Conservation (phyloP, 805 yeast genomes). For the Metschnikowia peoriensis region DNA sequence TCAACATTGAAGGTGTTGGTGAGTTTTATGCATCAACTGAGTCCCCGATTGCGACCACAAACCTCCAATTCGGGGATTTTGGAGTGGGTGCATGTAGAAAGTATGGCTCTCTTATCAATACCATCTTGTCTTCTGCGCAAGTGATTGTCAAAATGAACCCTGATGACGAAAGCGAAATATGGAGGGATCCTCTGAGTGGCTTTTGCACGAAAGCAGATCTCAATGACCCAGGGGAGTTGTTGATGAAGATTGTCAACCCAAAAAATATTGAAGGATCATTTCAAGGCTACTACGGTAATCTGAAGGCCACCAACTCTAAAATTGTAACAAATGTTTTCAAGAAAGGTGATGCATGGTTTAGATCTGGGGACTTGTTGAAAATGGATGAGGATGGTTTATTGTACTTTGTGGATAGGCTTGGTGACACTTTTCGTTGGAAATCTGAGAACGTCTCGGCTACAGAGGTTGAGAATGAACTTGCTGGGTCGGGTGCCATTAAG, state of each 20-base stretch:
- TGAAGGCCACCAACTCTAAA: slow-evolving; percentile 75
- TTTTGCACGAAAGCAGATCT: slow-evolving; percentile 51
- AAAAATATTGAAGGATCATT: slow-evolving; percentile 68
- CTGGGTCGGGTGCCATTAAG: slow-evolving; percentile 46
- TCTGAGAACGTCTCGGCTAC: slow-evolving; percentile 92
- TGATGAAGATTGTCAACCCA: slow-evolving; percentile 69
- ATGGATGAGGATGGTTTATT: slow-evolving; percentile 65
- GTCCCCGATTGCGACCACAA: slow-evolving; percentile 84
- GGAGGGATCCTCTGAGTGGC: slow-evolving; percentile 66
- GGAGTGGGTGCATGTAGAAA: slow-evolving; percentile 90
- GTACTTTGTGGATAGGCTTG: slow-evolving; percentile 87
- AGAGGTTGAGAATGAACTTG: slow-evolving; percentile 81
- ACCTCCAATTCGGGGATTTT: slow-evolving; percentile 69
- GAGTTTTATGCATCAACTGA: slow-evolving; percentile 96
- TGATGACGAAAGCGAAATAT: slow-evolving; percentile 69
- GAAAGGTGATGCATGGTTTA: slow-evolving; percentile 88
- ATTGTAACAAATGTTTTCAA: slow-evolving; percentile 69
- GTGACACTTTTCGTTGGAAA: slow-evolving; percentile 96
- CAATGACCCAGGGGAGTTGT: slow-evolving; percentile 82
- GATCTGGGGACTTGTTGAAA: slow-evolving; percentile 81
- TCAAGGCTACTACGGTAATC: slow-evolving; percentile 87
- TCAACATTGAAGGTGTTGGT: slow-evolving; percentile 71
- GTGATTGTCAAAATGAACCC: slow-evolving; percentile 73
- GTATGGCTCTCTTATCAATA: slow-evolving; percentile 61
- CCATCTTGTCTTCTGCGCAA: slow-evolving; percentile 52